phyloP scores from a whole-genome alignment of 2,329 filamentous ascomycete species.

The Diplodia intermedia region DNA sequence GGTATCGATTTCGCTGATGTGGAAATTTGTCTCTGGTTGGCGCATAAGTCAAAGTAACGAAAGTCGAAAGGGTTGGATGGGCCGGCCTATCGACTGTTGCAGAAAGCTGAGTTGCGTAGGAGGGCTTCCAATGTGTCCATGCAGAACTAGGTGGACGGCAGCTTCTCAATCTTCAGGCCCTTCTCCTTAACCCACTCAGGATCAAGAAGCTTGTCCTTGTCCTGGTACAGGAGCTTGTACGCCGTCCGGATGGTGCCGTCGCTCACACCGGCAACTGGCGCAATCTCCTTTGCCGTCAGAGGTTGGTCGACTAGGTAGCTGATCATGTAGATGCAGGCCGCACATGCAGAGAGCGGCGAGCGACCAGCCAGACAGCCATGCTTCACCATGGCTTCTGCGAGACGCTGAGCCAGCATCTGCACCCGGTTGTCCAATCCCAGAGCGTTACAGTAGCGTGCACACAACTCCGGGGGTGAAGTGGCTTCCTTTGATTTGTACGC shows the following conservation, averaged over 20 bases:
- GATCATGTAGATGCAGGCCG: conserved; percentile 96
- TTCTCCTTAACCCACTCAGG: conserved; percentile 69
- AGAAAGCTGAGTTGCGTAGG: background rate
- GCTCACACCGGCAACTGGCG: conserved; percentile 83
- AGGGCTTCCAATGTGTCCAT: background rate
- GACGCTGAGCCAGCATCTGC: conserved; percentile 77
- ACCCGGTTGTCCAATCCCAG: conserved; percentile 77
- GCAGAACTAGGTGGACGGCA: conserved; percentile 7
- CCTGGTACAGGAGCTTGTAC: conserved; percentile 84
- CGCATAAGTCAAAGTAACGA: background rate
- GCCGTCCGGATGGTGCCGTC: conserved; percentile 97
- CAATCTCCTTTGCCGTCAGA: conserved; percentile 85
- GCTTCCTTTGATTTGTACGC: conserved; percentile 75
- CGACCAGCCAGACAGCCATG: conserved; percentile 87
- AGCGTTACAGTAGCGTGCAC: conserved; percentile 86
- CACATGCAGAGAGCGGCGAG: conserved; percentile 91
- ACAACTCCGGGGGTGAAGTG: conserved; percentile 83
- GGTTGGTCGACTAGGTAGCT: conserved; percentile 82
- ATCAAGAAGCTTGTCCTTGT: conserved; percentile 71
- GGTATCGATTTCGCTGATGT: conserved; percentile 20
- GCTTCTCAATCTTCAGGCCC: conserved; percentile 28
- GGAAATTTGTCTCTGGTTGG: background rate
- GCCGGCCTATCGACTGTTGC: background rate
- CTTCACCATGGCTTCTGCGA: conserved; percentile 78
- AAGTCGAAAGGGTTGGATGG: background rate